A percentile compares a stretch with the other conserved stretches of the same genome.
phyloP scores from a whole-genome alignment of 2,329 filamentous ascomycete species.

The Parascedosporium putredinis region DNA sequence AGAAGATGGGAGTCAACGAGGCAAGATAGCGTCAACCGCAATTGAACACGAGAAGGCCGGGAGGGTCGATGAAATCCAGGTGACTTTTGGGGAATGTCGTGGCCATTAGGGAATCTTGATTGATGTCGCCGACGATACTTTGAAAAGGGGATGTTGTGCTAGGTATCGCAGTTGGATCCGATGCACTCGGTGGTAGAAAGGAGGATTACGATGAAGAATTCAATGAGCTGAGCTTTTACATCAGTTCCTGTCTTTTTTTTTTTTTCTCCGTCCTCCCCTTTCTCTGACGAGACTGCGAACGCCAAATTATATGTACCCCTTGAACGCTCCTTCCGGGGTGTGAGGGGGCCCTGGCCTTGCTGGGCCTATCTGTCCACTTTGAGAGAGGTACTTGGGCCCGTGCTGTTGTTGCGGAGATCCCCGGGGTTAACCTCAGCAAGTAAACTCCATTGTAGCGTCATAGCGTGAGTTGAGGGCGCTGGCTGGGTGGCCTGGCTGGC shows the following conservation, averaged over 20 bases:
- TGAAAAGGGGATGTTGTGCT: background rate
- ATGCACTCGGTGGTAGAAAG: no score
- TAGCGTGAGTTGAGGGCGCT: no score
- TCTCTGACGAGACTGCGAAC: no score
- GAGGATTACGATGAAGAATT: no score
- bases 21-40: background rate
- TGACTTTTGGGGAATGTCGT: background rate
- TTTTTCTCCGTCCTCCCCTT: background rate
- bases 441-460: background rate
- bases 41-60: background rate
- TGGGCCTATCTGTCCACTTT: background rate
- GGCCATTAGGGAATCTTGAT: background rate
- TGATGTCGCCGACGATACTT: background rate
- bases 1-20: background rate
- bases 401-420: background rate
- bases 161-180: background rate
- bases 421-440: background rate
- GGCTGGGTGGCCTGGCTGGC: no score
- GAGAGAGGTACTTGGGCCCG: background rate
- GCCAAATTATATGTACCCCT: background rate
- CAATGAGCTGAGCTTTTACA: no score
- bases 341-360: no score
- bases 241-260: background rate
- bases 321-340: no score
- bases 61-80: background rate